A percentile compares a stretch with the other conserved stretches of the same genome.
These are phyloP conservation scores for Coniophora puteana DNA, from an alignment of 1,284 basidiomycete genomes.

Conservation along the genomic window DNA sequence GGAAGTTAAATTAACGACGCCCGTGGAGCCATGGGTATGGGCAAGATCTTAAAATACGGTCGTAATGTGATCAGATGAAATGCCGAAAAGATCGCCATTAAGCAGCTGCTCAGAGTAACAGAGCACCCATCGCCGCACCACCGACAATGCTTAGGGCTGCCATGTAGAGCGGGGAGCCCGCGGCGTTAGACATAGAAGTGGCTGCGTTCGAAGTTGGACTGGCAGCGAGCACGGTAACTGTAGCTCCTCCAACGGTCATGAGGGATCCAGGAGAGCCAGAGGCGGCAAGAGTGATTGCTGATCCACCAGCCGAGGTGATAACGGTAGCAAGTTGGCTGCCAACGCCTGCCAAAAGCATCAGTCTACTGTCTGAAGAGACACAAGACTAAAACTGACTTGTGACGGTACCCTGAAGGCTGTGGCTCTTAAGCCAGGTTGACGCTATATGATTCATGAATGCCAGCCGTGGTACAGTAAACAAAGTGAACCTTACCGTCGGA, in stretches of 20 bases:
- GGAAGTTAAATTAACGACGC: too few species aligned
- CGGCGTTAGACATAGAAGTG: too few species aligned
- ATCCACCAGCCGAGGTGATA: conserved; percentile 45
- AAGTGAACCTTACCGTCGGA: conserved; percentile 9
- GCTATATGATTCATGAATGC: conserved; percentile 9
- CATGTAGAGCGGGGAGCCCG: too few species aligned
- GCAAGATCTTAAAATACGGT: too few species aligned
- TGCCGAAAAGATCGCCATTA: too few species aligned
- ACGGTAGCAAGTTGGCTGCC: conserved; percentile 38
- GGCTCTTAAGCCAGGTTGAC: conserved; percentile 15
- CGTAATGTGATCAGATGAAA: too few species aligned
- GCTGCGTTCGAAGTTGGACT: conserved; percentile 13
- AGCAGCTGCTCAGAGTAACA: too few species aligned
- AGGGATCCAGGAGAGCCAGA: conserved; percentile 30
- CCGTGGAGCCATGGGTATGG: too few species aligned
- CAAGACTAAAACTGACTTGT: conserved; percentile 48
- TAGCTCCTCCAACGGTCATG: conserved; percentile 35
- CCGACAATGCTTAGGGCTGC: too few species aligned
- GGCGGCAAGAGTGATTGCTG: conserved; percentile 51
- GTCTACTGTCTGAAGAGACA: background rate
- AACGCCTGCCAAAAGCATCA: too few species aligned
- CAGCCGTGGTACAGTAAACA: background rate
- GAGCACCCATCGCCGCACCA: too few species aligned
- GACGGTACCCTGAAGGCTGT: conserved; percentile 30
- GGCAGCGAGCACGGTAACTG: conserved; percentile 26